phyloP scores from a whole-genome alignment of 306 rosid species.

The Myrica gale region DNA sequence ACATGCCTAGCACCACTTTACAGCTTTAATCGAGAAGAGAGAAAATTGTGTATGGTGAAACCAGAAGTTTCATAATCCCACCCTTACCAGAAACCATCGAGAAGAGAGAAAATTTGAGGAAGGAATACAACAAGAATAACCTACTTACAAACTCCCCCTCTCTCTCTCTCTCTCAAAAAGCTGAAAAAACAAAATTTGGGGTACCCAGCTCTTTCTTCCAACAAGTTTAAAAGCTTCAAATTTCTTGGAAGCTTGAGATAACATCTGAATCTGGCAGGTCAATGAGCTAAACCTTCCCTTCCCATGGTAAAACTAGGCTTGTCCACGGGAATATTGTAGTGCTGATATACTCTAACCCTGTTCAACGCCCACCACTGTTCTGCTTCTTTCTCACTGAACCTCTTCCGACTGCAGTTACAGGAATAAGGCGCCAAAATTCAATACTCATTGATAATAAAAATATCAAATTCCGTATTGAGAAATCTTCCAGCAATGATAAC shows the following conservation, averaged over 20 bases:
- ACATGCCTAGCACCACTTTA: slow-evolving; percentile 21
- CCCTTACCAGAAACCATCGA: too few species aligned
- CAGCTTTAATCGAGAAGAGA: slow-evolving; percentile 8
- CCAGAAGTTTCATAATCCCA: too few species aligned
- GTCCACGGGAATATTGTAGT: slow-evolving; percentile 79
- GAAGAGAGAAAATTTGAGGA: slow-evolving; percentile 8
- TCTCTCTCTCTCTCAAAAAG: background rate
- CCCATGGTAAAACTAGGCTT: slow-evolving; percentile 81
- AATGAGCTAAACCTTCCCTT: slow-evolving; percentile 79
- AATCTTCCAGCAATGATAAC: slow-evolving; percentile 1
- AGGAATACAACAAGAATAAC: background rate
- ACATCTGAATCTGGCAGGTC: slow-evolving; percentile 43
- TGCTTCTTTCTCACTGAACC: slow-evolving; percentile 95
- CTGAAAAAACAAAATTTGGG: slow-evolving; percentile 7
- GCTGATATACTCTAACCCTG: slow-evolving; percentile 79
- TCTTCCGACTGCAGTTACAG: slow-evolving; percentile 72
- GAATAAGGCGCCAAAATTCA: background rate
- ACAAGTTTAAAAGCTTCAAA: background rate
- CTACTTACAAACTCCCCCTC: slow-evolving; percentile 1
- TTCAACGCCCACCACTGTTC: slow-evolving; percentile 99
- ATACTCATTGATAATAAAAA: background rate
- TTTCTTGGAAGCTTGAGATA: slow-evolving; percentile 29
- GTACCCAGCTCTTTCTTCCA: background rate
- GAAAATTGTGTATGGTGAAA: too few species aligned
- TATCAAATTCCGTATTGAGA: background rate